Evolutionary conservation across 345 rosid species (phyloP).

Genomic region (Angophora floribunda): DNA sequence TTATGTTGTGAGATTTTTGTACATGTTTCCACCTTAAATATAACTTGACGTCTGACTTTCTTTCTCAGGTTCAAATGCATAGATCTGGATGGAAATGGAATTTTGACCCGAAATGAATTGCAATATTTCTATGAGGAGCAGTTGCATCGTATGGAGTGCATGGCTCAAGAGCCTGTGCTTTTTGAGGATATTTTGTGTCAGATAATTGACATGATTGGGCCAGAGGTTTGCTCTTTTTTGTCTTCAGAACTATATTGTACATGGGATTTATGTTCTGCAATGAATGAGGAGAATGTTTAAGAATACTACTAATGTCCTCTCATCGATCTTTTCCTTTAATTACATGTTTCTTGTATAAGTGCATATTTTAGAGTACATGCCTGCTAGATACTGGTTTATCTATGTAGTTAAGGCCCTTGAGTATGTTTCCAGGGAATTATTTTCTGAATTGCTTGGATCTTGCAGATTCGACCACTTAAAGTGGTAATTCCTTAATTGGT

Average conservation of each 20-base stretch:
- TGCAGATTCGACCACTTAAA: background rate
- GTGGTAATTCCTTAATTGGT: background rate
- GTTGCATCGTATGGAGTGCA: conserved; percentile 79
- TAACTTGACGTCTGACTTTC: background rate
- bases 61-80: conserved; percentile 74
- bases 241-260: background rate
- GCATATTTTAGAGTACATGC: background rate
- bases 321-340: background rate
- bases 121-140: conserved; percentile 89
- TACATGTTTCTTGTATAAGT: background rate
- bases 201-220: conserved; percentile 84
- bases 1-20: background rate
- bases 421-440: background rate
- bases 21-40: background rate
- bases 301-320: background rate
- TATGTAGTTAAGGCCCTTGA: background rate
- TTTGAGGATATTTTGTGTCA: conserved; percentile 83
- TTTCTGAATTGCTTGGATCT: background rate
- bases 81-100: conserved; percentile 85
- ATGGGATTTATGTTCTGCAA: background rate
- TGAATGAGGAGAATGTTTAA: background rate
- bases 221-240: conserved; percentile 39
- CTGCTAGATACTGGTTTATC: background rate
- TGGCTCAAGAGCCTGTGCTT: conserved; percentile 67
- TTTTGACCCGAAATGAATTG: conserved; percentile 74